Conservation (phyloP, 495 filamentous ascomycete genomes). For the Entonaema liquescens region DNA sequence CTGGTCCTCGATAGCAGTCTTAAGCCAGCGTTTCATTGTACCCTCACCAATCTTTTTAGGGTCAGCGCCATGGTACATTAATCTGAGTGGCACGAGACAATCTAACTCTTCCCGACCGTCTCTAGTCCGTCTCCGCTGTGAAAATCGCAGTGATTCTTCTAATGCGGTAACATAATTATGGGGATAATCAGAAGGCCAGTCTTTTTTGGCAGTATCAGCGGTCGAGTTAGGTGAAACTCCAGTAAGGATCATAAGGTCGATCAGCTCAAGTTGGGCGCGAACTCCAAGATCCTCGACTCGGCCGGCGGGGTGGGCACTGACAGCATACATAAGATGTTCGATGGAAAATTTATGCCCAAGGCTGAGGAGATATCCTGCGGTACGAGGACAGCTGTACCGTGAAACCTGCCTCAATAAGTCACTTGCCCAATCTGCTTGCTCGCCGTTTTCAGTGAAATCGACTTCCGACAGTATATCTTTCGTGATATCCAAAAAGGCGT, state of each 20-base stretch:
- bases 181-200: too few relatives aligned
- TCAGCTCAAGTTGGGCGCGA: too few relatives aligned
- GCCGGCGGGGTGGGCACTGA: too few relatives aligned
- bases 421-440: background rate
- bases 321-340: background rate
- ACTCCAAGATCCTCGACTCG: too few relatives aligned
- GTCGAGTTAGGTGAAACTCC: too few relatives aligned
- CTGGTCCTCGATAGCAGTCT: background rate
- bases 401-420: background rate
- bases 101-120: background rate
- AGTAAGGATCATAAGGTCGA: too few relatives aligned
- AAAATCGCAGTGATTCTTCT: too few relatives aligned
- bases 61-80: constrained; percentile 15
- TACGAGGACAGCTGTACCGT: background rate
- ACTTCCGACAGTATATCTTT: background rate
- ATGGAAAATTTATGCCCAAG: background rate
- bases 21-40: background rate
- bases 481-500: background rate
- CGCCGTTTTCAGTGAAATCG: background rate
- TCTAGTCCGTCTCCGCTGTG: background rate
- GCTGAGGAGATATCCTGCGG: background rate
- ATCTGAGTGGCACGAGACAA: background rate
- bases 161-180: too few relatives aligned
- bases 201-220: too few relatives aligned
- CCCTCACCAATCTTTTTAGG: background rate